Percentiles rank a stretch among this genome's conserved stretches.
Evolutionary conservation across 768 basidiomycete species (phyloP).

Genomic region (Boletus vermiculosoides): DNA sequence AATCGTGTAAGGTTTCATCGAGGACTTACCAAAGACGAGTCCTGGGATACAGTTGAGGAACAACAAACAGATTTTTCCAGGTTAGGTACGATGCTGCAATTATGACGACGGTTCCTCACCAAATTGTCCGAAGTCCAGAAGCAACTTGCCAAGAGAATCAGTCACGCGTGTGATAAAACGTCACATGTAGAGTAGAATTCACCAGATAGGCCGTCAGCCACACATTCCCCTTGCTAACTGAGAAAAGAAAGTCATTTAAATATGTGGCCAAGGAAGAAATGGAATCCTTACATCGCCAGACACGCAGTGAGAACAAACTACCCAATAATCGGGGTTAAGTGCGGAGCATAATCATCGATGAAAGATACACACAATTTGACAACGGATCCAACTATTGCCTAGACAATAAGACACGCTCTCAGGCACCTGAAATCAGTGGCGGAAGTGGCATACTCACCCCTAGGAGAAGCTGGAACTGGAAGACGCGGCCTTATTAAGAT

Average conservation of each 20-base stretch:
- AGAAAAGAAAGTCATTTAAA: neutral
- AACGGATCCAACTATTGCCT: slow-evolving; percentile 54
- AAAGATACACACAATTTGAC: slow-evolving; percentile 49
- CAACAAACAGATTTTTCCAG: slow-evolving; percentile 1
- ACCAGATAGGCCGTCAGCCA: slow-evolving; percentile 48
- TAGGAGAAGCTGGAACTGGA: slow-evolving; percentile 44
- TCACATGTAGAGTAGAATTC: slow-evolving; percentile 14
- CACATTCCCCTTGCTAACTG: slow-evolving; percentile 57
- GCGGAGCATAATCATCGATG: neutral
- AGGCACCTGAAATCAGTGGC: neutral
- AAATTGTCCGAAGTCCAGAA: slow-evolving; percentile 50
- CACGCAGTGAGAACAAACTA: slow-evolving; percentile 58
- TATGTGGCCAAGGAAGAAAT: neutral
- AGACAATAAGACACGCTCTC: neutral
- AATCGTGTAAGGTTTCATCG: neutral
- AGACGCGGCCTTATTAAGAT: neutral
- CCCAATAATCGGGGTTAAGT: neutral
- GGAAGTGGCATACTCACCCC: slow-evolving; percentile 33
- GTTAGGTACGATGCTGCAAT: neutral
- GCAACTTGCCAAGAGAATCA: slow-evolving; percentile 33
- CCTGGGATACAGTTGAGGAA: slow-evolving; percentile 18
- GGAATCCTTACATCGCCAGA: slow-evolving; percentile 54
- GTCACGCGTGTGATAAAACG: neutral
- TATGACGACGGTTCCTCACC: slow-evolving; percentile 31
- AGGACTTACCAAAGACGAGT: slow-evolving; percentile 40